These are phyloP conservation scores for Gnetum montanum DNA, from an alignment of 75 land plant genomes.

Conservation along the genomic window DNA sequence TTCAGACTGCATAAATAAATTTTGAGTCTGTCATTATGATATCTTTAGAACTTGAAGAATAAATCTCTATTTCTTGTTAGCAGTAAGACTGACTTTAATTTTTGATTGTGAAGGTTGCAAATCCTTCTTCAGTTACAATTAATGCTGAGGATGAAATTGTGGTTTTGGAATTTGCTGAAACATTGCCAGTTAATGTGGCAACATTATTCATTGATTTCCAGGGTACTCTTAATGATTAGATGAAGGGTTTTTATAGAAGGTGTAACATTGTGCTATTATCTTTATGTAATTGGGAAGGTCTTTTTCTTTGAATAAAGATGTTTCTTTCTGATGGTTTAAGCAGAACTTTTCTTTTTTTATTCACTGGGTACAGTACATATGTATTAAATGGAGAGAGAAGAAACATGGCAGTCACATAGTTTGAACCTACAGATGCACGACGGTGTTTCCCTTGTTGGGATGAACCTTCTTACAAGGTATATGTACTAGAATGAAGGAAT, in stretches of 20 bases:
- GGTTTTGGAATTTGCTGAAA: slow-evolving; percentile 55
- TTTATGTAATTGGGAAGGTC: too few species aligned
- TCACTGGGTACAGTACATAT: slow-evolving; percentile 40
- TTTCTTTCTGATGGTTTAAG: too few species aligned
- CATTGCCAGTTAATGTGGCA: slow-evolving; percentile 53
- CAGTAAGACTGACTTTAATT: too few species aligned
- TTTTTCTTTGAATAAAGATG: neutral
- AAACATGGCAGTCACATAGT: slow-evolving; percentile 96
- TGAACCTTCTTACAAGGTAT: slow-evolving; percentile 93
- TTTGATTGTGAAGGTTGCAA: slow-evolving; percentile 29
- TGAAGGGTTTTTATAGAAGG: slow-evolving; percentile 98
- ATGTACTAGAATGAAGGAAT: too few species aligned
- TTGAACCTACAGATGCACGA: slow-evolving; percentile 95
- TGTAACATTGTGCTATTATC: too few species aligned
- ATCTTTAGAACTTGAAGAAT: too few species aligned
- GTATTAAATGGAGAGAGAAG: slow-evolving; percentile 64
- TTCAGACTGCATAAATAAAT: too few species aligned
- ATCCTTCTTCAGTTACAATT: slow-evolving; percentile 35
- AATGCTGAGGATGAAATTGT: slow-evolving; percentile 66
- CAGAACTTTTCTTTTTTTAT: slow-evolving; percentile 4
- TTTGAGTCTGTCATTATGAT: too few species aligned
- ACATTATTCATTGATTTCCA: slow-evolving; percentile 50
- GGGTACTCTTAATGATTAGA: slow-evolving; percentile 80
- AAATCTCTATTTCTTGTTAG: too few species aligned
- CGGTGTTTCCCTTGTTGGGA: slow-evolving; percentile 99